phyloP scores from a whole-genome alignment of 163 green algal species.

The Chlorella variabilis region DNA sequence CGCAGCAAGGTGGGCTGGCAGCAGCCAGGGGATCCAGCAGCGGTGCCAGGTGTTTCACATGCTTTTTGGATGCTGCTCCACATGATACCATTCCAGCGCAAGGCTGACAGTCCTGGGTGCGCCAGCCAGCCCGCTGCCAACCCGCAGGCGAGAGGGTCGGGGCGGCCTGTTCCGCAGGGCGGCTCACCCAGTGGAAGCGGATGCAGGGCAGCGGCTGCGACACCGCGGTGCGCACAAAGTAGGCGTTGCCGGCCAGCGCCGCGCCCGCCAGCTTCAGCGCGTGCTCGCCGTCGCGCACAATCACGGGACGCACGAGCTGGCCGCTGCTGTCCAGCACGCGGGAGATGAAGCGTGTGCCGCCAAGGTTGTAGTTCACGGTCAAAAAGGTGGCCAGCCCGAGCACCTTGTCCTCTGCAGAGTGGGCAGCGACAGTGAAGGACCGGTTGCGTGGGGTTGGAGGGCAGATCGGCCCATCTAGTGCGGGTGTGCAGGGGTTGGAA shows the following conservation, averaged over 20 bases:
- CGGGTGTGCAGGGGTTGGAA: not conserved
- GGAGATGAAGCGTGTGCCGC: not conserved
- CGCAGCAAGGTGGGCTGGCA: no score
- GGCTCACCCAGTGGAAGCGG: conserved; percentile 18
- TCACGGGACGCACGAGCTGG: not conserved
- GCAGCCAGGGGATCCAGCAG: no score
- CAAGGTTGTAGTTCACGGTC: conserved; percentile 6
- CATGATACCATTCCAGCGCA: no score
- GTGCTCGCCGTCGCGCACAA: not conserved
- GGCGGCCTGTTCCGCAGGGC: no score
- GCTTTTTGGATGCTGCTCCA: no score
- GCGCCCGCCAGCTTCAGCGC: conserved; percentile 7
- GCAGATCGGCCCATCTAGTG: not conserved
- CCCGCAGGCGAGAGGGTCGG: no score
- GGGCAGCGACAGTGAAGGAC: not conserved
- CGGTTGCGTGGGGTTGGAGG: no score
- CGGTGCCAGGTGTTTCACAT: no score
- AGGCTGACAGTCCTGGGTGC: no score
- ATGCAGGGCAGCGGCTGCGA: conserved; percentile 26
- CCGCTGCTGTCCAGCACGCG: not conserved
- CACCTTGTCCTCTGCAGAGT: conserved; percentile 9
- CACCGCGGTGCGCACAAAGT: conserved; percentile 9
- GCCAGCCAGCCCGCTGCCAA: no score
- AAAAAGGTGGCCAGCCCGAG: conserved; percentile 19
- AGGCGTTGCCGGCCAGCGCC: not conserved